Percentiles rank a stretch among this genome's conserved stretches.
phyloP scores from a whole-genome alignment of 768 basidiomycete species.

The Psilocybe tampanensis region DNA sequence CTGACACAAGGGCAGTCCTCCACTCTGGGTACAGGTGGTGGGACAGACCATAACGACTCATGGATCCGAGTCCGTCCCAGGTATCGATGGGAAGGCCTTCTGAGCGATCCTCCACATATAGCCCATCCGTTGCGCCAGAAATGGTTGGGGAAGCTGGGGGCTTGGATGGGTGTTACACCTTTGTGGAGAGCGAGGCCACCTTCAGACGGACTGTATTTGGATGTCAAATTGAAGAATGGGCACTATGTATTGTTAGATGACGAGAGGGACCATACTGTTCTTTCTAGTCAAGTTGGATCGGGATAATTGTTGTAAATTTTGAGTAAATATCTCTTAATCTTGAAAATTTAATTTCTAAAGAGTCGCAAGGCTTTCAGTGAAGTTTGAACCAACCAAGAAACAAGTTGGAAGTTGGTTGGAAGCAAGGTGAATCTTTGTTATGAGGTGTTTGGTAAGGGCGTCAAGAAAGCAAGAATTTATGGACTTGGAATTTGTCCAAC shows the following conservation, averaged over 20 bases:
- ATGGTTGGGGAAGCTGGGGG: conserved; percentile 57
- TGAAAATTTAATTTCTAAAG: no score
- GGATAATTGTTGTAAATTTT: no score
- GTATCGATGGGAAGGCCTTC: conserved; percentile 73
- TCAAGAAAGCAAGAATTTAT: not conserved
- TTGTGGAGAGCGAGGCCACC: conserved; percentile 54
- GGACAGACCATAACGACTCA: conserved; percentile 69
- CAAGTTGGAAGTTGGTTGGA: no score
- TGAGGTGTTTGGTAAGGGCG: no score
- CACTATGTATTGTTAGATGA: conserved; percentile 52
- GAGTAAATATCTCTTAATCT: no score
- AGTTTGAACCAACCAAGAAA: no score
- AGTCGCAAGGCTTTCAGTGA: no score
- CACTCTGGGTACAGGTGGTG: conserved; percentile 66
- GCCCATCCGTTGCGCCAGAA: conserved; percentile 33
- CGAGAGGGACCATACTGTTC: not conserved
- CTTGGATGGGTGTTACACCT: conserved; percentile 72
- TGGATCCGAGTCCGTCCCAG: conserved; percentile 60
- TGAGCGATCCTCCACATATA: conserved; percentile 52
- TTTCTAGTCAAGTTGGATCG: not conserved
- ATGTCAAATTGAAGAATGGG: conserved; percentile 58
- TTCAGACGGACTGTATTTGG: conserved; percentile 61
- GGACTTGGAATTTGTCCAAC: not conserved
- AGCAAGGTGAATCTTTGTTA: no score
- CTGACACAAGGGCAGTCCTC: conserved; percentile 53